Conservation (phyloP, 345 rosid species). For the Syzygium grande region DNA sequence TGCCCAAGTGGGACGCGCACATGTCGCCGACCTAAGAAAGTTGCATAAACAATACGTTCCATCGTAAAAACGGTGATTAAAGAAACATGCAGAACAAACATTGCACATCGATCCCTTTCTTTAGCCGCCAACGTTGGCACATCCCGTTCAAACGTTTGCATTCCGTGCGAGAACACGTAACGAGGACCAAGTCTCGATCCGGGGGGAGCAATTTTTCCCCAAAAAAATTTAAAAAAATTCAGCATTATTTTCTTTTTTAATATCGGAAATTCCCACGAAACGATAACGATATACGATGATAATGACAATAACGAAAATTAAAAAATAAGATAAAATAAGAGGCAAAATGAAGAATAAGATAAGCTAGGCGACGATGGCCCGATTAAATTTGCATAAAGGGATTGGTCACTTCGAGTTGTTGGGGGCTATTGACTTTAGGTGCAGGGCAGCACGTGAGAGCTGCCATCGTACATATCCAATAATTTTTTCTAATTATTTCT, state of each 20-base stretch:
- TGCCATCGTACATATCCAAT: neutral
- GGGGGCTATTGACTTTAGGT: neutral
- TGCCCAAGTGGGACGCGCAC: neutral
- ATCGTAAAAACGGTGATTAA: neutral
- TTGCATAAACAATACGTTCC: neutral
- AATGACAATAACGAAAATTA: neutral
- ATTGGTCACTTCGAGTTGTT: neutral
- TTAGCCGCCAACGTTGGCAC: neutral
- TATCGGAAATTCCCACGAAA: neutral
- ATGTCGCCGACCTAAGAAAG: neutral
- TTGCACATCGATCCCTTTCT: neutral
- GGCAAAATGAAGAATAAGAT: neutral
- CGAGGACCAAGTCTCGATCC: neutral
- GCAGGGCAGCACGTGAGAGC: neutral
- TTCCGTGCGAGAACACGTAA: neutral
- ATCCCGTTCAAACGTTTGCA: neutral
- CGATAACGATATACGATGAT: neutral
- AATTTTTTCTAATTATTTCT: neutral
- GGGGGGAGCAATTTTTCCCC: neutral
- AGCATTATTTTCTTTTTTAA: neutral
- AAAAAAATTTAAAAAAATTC: neutral
- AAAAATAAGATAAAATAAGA: neutral
- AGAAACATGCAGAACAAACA: neutral
- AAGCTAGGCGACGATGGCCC: neutral
- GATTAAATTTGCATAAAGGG: neutral